Base-by-base conservation (phyloP, 2,329 filamentous ascomycete species). In the Aspergillus fijiensis region DNA sequence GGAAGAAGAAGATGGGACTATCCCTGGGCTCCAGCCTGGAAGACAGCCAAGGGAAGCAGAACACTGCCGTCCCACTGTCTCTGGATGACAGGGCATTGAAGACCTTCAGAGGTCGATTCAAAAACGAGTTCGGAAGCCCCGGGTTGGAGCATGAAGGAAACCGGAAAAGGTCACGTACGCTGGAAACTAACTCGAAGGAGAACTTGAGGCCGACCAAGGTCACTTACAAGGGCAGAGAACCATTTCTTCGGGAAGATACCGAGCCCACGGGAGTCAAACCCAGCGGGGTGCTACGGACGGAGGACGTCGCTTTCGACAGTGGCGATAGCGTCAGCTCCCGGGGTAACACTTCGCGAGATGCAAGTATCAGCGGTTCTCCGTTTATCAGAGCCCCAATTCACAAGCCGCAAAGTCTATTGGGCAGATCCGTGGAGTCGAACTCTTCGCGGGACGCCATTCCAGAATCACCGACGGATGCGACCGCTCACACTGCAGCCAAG, bases 301-400 rank as follows among this genome's bases (percentile, higher is more conserved):
- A 74, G 10, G 66, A 72, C 31, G 52, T 64, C 31, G 64, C 51
- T 10, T 61, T 67, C 49, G 66, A 66, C 10, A 67, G 66, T 49
- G 61, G 60, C 23, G 67, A 65, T 25, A 59, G 58, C 35, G 55
- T 62, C 27, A 73, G 70, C 52, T 60, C 70, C 16, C 68, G 64
- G n/a, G 67, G 65, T 12, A 64, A 67, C 57, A 60, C 59, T 52
- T 71, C 71, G 61, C 67, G 69, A 2, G 70, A 70, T 65, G 69
- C 70, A 47, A 79, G 77, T 50, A 81, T 80, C 48, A 82, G 78
- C 58, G 80, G 81, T 7, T 78, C 76, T 35, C 81, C 81, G 21
- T 83, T 83, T 67, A 70, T 78, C 59, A 76, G 81, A 60, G 74
- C 79, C 14, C 74, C 79, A 9, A 66, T 65, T 2, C 66, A 69